phyloP scores from a whole-genome alignment of 2,329 filamentous ascomycete species.

The Colletotrichum australisinense region DNA sequence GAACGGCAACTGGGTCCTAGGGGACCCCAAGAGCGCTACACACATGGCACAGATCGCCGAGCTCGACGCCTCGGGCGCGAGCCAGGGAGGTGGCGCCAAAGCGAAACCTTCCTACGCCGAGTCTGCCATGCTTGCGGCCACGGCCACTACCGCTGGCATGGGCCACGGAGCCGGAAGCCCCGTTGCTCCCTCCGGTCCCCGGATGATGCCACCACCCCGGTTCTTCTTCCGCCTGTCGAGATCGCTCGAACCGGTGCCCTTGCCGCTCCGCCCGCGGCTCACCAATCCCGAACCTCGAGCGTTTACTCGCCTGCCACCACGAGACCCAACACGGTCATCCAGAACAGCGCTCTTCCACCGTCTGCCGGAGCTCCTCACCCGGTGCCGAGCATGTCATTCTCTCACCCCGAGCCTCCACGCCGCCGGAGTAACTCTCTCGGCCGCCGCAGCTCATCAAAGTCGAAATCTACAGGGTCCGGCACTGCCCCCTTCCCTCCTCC shows the following conservation, averaged over 20 bases:
- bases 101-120: conserved; percentile 32
- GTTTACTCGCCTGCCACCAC: conserved; percentile 50
- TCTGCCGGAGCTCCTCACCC: conserved; percentile 36
- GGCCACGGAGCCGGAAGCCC: conserved; percentile 34
- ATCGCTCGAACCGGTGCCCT: conserved; percentile 36
- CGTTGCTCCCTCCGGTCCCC: conserved; percentile 15
- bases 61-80: conserved; percentile 37
- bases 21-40: conserved; percentile 46
- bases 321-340: conserved; percentile 35
- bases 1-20: conserved; percentile 65
- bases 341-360: conserved; percentile 21
- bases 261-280: conserved; percentile 32
- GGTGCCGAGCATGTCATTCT: conserved; percentile 38
- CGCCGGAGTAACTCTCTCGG: conserved; percentile 34
- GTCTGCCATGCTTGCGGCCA: conserved; percentile 33
- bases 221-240: conserved; percentile 43
- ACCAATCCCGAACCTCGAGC: conserved; percentile 46
- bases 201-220: conserved; percentile 26
- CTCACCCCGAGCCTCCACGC: conserved; percentile 35
- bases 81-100: conserved; percentile 31
- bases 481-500: conserved; percentile 2
- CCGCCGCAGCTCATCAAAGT: conserved; percentile 21
- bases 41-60: conserved; percentile 41
- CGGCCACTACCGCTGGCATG: conserved; percentile 37
- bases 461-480: conserved; percentile 21